Evolutionary conservation across 2,329 filamentous ascomycete species (phyloP), one percentile per base, ranked within the genome.

Genomic region (Fusarium sp.): DNA sequence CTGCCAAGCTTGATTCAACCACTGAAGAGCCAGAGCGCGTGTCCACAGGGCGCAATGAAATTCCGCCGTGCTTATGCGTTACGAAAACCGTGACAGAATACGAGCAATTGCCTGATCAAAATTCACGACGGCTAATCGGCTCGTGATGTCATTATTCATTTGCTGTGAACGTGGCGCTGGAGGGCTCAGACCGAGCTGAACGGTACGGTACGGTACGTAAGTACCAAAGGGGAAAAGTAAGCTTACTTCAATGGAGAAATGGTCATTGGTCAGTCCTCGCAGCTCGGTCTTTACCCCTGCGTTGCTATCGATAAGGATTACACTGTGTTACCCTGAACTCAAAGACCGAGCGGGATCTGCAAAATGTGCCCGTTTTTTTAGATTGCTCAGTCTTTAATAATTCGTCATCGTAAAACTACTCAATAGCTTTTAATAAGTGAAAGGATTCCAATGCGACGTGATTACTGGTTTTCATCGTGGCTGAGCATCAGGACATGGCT

Each of bases 361-460:
- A 10, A 3, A 23, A 0, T 14, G 15, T 2, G 8, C 27, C 8
- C n/a, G n/a, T n/a, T 0, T 33, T 10, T 31, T 14, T 6, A 16
- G 1, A 15, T 35, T 37, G 3, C 12, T 21, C 18, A 1, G 23
- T 7, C 33, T 27, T n/a, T 1, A 5, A 38, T 9, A 7, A 3
- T 52, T 37, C 19, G 3, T 52, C 33, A 38, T 38, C 2, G 8
- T 0, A 10, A 18, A 5, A 6, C 33, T 18, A 5, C 7, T 12
- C 0, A 0, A 12, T 18, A 1, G 3, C 10, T 16, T 10, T 38
- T 5, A 9, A 5, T 7, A 3, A 7, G 2, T 10, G 0, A 18
- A 25, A 21, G 3, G n/a, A 52, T 52, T 7, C 4, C 0, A 16
- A 21, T 25, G 3, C 3, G 1, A 10, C 14, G 16, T 16, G 9